Evolutionary conservation across 1,284 basidiomycete species (phyloP), one percentile per base, ranked within the genome.

Genomic region (Leccinum subfulvum): DNA sequence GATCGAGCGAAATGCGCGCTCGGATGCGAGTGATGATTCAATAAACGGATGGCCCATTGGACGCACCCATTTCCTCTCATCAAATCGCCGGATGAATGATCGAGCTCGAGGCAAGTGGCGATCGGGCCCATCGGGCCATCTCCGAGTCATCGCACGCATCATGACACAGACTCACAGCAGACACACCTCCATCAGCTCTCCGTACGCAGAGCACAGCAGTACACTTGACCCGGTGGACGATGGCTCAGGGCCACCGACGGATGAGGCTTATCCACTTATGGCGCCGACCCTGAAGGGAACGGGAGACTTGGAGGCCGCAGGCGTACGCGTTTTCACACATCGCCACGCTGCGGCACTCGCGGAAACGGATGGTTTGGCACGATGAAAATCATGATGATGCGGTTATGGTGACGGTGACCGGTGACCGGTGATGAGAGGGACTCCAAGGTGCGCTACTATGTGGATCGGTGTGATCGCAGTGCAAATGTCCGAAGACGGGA

Each of bases 41-140:
- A 51, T 5, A 51, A 51, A 51, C 28, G 26, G 13, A 37, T 37
- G 14, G 7, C 35, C 37, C 51, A 30, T 18, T 58, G 44, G 37
- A 49, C 59, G 13, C 62, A 41, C 41, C 28, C 28, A 18, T 10
- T 23, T 23, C 49, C 57, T 30, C 18, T 51, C 63, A 30, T 65
- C 16, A 16, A 65, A 35, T 55, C 28, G 51, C 18, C 37, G 18
- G n/a, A 41, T 14, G 28, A 16, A 61, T 26, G 16, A 54, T 18
- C 49, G 23, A 16, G 23, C 49, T 51, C 49, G 49, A 51, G 49
- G 49, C 49, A 26, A 26, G 23, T 51, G 49, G 14, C 8, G 49
- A 51, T 51, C 49, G 18, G 47, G 18, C n/a, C 6, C 21, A 49
- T 49, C 47, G 21, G 49, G 2, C 26, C 55, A 57, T 58, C 49